phyloP scores from a whole-genome alignment of 2,329 filamentous ascomycete species.

The Mollisiaceae sp. region DNA sequence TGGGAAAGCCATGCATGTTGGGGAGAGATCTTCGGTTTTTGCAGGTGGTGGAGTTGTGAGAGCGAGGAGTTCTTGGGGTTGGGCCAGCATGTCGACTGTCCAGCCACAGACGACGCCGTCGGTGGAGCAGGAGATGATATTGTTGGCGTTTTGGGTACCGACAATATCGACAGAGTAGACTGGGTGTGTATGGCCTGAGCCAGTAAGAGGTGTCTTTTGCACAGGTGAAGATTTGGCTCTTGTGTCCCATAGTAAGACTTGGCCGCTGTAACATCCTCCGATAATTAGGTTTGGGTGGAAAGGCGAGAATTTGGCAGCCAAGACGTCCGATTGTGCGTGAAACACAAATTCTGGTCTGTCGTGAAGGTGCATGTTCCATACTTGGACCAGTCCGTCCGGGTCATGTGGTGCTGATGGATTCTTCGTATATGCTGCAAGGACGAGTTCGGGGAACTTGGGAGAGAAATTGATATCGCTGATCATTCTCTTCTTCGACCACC shows the following conservation, averaged over 20 bases:
- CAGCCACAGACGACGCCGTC: conserved; percentile 97
- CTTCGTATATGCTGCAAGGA: conserved; percentile 96
- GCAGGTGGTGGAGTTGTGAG: conserved; percentile 83
- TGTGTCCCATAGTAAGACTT: conserved; percentile 97
- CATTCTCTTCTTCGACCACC: conserved; percentile 98
- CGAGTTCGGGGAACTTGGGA: conserved; percentile 89
- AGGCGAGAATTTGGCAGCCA: conserved; percentile 96
- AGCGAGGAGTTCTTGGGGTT: conserved; percentile 93
- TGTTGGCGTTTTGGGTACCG: conserved; percentile 97
- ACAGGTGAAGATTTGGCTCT: conserved; percentile 87
- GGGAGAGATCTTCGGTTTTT: conserved; percentile 92
- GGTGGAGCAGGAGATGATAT: conserved; percentile 95
- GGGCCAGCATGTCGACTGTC: conserved; percentile 97
- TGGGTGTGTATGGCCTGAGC: conserved; percentile 93
- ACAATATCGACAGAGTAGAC: conserved; percentile 96
- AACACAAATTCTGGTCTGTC: conserved; percentile 96
- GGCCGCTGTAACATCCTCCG: conserved; percentile 94
- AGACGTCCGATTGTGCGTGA: conserved; percentile 92
- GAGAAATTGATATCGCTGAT: conserved; percentile 96
- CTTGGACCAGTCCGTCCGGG: conserved; percentile 88
- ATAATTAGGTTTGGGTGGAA: conserved; percentile 97
- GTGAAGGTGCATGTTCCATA: conserved; percentile 96
- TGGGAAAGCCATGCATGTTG: conserved; percentile 93
- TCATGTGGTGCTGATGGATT: conserved; percentile 94
- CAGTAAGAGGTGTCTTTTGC: conserved; percentile 94